phyloP scores from a whole-genome alignment of 1,284 basidiomycete genomes.

The Puccinia polysora region DNA sequence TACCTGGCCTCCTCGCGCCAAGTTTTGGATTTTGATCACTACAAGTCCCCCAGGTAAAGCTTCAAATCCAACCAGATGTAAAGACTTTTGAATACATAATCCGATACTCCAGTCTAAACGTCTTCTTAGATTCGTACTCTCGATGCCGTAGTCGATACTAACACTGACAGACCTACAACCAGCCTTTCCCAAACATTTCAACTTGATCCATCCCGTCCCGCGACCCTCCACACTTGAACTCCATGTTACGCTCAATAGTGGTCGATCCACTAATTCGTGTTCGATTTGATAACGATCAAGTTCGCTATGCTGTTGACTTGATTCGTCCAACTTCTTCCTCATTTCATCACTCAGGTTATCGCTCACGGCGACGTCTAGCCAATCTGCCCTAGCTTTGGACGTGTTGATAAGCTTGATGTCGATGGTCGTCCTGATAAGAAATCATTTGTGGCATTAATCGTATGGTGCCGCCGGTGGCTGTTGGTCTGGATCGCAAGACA shows the following conservation, averaged over 20 bases:
- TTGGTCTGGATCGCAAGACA: background rate
- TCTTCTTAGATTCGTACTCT: constrained; percentile 13
- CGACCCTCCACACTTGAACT: background rate
- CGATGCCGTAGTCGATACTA: constrained; percentile 9
- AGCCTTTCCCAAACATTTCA: constrained; percentile 24
- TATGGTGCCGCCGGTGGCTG: background rate
- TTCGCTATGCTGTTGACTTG: background rate
- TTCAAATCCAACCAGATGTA: constrained; percentile 18
- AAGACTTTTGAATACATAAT: constrained; percentile 13
- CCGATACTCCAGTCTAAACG: constrained; percentile 8
- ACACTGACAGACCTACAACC: background rate
- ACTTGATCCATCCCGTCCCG: constrained; percentile 2
- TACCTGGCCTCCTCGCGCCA: background rate
- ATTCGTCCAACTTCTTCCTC: constrained; percentile 16
- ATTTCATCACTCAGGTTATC: constrained; percentile 21
- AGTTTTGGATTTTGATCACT: constrained; percentile 18
- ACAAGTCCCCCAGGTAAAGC: background rate
- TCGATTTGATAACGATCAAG: constrained; percentile 22
- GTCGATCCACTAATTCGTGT: constrained; percentile 18
- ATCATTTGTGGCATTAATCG: background rate
- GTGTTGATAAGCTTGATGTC: constrained; percentile 32
- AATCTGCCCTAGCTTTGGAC: constrained; percentile 18
- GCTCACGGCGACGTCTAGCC: constrained; percentile 27
- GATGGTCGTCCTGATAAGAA: constrained; percentile 14
- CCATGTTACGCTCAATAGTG: constrained; percentile 2